These are phyloP conservation scores for Phytopythium boreale DNA, from an alignment of 352 stramenopile genomes.

Conservation along the genomic window DNA sequence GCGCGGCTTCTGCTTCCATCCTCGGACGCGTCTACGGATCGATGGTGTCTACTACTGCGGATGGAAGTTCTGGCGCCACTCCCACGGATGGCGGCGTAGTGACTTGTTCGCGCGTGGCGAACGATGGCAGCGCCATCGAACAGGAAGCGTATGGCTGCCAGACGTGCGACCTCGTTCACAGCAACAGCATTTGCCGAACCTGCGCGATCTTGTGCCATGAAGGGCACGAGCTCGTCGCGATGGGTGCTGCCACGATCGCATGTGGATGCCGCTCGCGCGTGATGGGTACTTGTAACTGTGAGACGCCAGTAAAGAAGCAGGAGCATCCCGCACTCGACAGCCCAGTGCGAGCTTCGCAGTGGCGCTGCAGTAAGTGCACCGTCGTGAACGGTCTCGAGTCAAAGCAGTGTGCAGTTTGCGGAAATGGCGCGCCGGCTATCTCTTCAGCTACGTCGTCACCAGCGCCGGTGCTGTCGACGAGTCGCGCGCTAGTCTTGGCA, in stretches of 20 bases:
- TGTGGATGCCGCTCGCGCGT: constrained; percentile 69
- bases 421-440: constrained; percentile 22
- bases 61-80: background rate
- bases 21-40: constrained; percentile 5
- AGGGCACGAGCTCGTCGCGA: constrained; percentile 75
- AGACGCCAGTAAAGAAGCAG: constrained; percentile 25
- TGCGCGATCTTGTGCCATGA: constrained; percentile 80
- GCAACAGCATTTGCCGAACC: constrained; percentile 52
- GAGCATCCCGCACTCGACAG: constrained; percentile 37
- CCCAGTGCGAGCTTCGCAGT: constrained; percentile 43
- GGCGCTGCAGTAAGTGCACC: constrained; percentile 82
- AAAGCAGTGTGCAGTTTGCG: constrained; percentile 65
- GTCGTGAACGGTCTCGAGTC: constrained; percentile 67
- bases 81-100: background rate
- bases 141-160: constrained; percentile 82
- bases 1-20: background rate
- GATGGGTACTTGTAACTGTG: constrained; percentile 51
- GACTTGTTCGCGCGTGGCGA: constrained; percentile 61
- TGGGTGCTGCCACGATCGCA: constrained; percentile 61
- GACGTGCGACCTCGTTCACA: constrained; percentile 75
- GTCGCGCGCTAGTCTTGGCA: constrained; percentile 43
- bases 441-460: constrained; percentile 5
- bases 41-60: background rate
- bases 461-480: constrained; percentile 32
- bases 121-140: constrained; percentile 76